phyloP scores from a whole-genome alignment of 2,329 filamentous ascomycete genomes.

The Pseudogymnoascus destructans region DNA sequence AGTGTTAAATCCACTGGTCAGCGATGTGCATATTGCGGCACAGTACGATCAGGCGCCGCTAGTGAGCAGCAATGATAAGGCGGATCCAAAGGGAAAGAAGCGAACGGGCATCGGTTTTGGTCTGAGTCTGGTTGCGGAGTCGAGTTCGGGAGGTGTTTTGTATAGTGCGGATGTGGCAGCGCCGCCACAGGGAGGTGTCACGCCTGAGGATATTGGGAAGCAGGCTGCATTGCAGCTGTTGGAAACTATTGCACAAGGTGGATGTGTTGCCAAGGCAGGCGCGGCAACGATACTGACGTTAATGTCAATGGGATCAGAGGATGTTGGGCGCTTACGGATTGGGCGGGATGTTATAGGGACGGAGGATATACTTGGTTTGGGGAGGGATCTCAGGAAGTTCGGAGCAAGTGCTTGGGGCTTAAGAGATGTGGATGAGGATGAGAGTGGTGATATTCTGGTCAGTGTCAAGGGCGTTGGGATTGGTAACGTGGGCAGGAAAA shows the following conservation, averaged over 20 bases:
- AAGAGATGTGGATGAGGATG: slow-evolving; percentile 55
- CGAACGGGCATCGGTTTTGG: slow-evolving; percentile 84
- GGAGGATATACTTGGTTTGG: slow-evolving; percentile 67
- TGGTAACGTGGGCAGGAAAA: slow-evolving; percentile 88
- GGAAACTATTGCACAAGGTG: slow-evolving; percentile 68
- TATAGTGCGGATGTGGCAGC: slow-evolving; percentile 76
- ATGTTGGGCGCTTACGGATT: slow-evolving; percentile 75
- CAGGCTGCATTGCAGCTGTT: slow-evolving; percentile 80
- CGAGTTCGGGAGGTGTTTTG: slow-evolving; percentile 63
- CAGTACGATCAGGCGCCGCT: slow-evolving; percentile 58
- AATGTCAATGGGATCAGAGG: slow-evolving; percentile 97
- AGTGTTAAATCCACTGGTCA: slow-evolving; percentile 71
- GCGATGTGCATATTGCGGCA: slow-evolving; percentile 82
- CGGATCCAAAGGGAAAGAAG: slow-evolving; percentile 43
- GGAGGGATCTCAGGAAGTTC: slow-evolving; percentile 76
- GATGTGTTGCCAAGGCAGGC: slow-evolving; percentile 63
- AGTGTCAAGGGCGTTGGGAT: slow-evolving; percentile 89
- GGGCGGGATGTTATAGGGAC: slow-evolving; percentile 71
- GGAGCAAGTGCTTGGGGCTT: slow-evolving; percentile 86
- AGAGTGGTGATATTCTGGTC: slow-evolving; percentile 58
- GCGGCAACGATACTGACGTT: slow-evolving; percentile 65
- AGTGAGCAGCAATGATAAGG: slow-evolving; percentile 39
- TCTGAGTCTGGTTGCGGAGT: slow-evolving; percentile 80
- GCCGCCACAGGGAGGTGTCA: slow-evolving; percentile 64
- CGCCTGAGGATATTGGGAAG: slow-evolving; percentile 83